Percentiles rank a stretch among this genome's conserved stretches.
Evolutionary conservation across 2,329 filamentous ascomycete species (phyloP).

Genomic region (Trichoderma asperellum): DNA sequence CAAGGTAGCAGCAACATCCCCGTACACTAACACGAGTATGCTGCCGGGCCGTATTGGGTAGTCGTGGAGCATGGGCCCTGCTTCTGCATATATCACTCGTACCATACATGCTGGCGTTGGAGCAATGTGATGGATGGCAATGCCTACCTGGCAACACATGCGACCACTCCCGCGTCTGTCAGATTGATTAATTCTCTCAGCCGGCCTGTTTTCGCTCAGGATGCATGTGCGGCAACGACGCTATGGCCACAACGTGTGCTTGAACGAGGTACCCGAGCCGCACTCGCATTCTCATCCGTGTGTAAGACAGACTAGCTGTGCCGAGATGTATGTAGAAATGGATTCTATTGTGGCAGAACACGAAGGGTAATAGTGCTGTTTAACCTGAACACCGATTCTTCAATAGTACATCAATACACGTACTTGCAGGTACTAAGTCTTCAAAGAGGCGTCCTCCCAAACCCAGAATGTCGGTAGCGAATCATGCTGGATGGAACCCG

Average conservation of each 20-base stretch:
- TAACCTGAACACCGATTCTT: background rate
- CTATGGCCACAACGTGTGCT: background rate
- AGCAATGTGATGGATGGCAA: background rate
- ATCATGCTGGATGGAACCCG: slow-evolving; percentile 31
- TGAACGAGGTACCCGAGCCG: too few relatives aligned
- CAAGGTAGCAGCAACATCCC: background rate
- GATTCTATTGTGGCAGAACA: background rate
- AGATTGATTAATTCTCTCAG: slow-evolving; percentile 10
- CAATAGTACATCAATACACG: background rate
- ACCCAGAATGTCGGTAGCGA: slow-evolving; percentile 41
- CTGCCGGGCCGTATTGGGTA: background rate
- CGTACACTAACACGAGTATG: background rate
- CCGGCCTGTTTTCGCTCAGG: slow-evolving; percentile 14
- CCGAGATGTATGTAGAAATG: background rate
- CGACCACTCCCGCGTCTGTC: slow-evolving; percentile 13
- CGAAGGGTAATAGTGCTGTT: background rate
- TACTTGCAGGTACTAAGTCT: background rate
- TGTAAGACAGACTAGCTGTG: too few relatives aligned
- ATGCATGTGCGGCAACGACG: slow-evolving; percentile 15
- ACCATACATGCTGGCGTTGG: background rate
- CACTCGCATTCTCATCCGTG: background rate
- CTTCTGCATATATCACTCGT: background rate
- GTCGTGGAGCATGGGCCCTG: background rate
- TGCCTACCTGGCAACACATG: background rate
- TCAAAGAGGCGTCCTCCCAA: background rate